phyloP scores from a whole-genome alignment of 768 basidiomycete genomes.

The Lentinula lateritia region DNA sequence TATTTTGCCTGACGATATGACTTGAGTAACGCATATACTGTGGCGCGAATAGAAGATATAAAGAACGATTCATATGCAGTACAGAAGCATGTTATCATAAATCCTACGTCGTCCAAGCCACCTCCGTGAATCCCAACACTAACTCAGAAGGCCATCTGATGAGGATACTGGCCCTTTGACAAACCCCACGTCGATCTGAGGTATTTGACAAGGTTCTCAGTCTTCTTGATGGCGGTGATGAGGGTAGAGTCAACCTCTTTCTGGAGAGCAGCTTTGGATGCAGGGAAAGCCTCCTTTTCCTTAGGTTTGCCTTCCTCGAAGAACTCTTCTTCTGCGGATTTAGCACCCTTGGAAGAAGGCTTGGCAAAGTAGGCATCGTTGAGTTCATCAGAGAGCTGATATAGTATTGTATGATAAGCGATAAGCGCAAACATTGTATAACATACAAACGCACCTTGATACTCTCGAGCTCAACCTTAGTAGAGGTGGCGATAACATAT shows the following conservation, averaged over 20 bases:
- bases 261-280: constrained; percentile 86
- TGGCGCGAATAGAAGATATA: not conserved
- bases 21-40: not conserved
- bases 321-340: constrained; percentile 94
- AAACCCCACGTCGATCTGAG: constrained; percentile 89
- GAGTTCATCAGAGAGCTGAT: constrained; percentile 81
- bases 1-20: too few species aligned
- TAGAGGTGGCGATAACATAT: constrained; percentile 97
- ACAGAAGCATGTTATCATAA: constrained; percentile 8
- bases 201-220: constrained; percentile 88
- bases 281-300: constrained; percentile 80
- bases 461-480: constrained; percentile 76
- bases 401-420: constrained; percentile 7
- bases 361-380: constrained; percentile 94
- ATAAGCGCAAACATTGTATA: not conserved
- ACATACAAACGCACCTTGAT: constrained; percentile 51
- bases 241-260: constrained; percentile 80
- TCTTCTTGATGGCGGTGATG: constrained; percentile 83
- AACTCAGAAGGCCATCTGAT: constrained; percentile 83
- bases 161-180: constrained; percentile 95
- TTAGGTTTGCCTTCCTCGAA: constrained; percentile 92
- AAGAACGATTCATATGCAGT: constrained; percentile 7
- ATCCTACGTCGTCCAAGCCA: constrained; percentile 10
- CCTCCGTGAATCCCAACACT: not conserved
- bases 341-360: constrained; percentile 57